phyloP scores from a whole-genome alignment of 2,329 filamentous ascomycete species.

The Aureobasidium sp. region DNA sequence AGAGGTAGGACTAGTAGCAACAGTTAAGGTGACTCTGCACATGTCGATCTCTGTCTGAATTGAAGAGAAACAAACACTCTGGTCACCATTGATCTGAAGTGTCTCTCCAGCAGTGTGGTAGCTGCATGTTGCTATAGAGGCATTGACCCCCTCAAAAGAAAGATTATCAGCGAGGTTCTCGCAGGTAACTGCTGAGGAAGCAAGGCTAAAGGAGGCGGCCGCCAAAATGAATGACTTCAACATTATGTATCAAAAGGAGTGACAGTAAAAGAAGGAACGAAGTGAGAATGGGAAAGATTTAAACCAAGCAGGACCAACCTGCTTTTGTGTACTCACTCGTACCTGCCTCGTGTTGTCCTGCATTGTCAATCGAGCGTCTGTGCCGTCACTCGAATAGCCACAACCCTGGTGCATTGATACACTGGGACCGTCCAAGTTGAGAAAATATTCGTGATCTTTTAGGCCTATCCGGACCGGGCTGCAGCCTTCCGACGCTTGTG shows the following conservation, averaged over 20 bases:
- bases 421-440: not conserved
- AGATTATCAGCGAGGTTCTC: conserved; percentile 6
- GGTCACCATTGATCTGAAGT: conserved; percentile 14
- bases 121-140: conserved; percentile 4
- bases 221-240: conserved; percentile 15
- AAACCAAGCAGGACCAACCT: not conserved
- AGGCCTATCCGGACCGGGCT: conserved; percentile 1
- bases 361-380: not conserved
- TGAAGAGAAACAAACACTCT: conserved; percentile 15
- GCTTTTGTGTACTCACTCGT: conserved; percentile 1
- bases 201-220: conserved; percentile 7
- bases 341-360: conserved; percentile 1
- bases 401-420: conserved; percentile 7
- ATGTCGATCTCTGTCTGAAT: conserved; percentile 23
- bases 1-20: conserved; percentile 5
- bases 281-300: not conserved
- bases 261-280: not conserved
- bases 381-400: conserved; percentile 3
- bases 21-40: conserved; percentile 17
- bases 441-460: conserved; percentile 12
- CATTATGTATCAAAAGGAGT: not conserved
- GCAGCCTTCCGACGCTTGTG: conserved; percentile 8
- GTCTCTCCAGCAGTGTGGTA: conserved; percentile 12
- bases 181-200: conserved; percentile 3
- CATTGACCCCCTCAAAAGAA: conserved; percentile 8